Conservation (phyloP, 768 basidiomycete genomes). For the Lepiota venenata region DNA sequence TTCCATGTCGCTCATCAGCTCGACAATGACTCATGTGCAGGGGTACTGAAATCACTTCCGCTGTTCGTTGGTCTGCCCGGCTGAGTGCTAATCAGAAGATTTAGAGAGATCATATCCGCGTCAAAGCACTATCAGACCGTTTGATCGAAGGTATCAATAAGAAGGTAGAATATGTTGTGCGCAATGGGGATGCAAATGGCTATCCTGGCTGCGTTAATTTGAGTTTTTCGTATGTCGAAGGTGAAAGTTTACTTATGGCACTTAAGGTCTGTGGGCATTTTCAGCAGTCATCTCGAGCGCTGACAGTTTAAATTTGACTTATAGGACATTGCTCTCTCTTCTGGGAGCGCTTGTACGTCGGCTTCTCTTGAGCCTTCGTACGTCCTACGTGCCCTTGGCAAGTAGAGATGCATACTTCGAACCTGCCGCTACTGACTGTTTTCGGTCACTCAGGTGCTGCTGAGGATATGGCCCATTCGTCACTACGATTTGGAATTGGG, state of each 20-base stretch:
- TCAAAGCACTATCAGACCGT: constrained; percentile 73
- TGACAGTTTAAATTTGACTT: constrained; percentile 6
- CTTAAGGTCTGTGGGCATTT: constrained; percentile 58
- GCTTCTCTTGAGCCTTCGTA: constrained; percentile 98
- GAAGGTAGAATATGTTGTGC: constrained; percentile 85
- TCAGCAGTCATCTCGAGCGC: no score
- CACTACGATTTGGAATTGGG: constrained; percentile 95
- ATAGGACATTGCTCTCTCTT: constrained; percentile 94
- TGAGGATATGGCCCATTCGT: constrained; percentile 99
- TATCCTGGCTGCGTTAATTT: constrained; percentile 97
- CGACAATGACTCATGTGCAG: constrained; percentile 77
- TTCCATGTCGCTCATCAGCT: constrained; percentile 33
- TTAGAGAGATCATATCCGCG: constrained; percentile 77
- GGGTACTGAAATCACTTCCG: constrained; percentile 76
- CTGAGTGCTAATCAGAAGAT: constrained; percentile 20
- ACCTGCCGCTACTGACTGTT: neutral
- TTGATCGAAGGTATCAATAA: constrained; percentile 79
- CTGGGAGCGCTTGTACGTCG: constrained; percentile 97
- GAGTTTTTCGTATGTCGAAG: constrained; percentile 95
- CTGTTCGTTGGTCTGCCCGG: neutral
- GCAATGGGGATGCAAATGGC: constrained; percentile 89
- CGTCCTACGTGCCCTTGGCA: constrained; percentile 91
- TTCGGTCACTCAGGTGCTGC: constrained; percentile 64
- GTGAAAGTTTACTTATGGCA: constrained; percentile 96
- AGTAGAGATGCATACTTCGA: constrained; percentile 12